phyloP scores from a whole-genome alignment of 805 yeast species.

The Cyberlindnera amylophila region DNA sequence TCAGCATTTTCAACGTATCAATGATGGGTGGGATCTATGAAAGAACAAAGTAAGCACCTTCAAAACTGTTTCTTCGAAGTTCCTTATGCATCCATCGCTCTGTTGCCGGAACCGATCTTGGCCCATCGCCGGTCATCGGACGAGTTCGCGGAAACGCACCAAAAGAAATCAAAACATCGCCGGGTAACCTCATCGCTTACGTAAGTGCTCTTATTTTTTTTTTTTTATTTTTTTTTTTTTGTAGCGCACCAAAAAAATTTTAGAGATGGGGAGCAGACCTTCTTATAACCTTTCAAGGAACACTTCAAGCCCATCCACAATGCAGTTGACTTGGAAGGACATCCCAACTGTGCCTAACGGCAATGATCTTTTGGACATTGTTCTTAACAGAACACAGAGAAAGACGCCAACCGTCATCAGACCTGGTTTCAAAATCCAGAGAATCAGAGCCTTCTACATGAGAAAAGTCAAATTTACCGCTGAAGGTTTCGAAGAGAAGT shows the following conservation, averaged over 20 bases:
- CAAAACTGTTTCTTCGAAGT: too few species aligned
- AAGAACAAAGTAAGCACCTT: too few species aligned
- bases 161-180: not conserved
- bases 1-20: too few species aligned
- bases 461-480: conserved; percentile 95
- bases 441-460: conserved; percentile 97
- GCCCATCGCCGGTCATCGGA: too few species aligned
- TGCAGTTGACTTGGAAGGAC: conserved; percentile 99
- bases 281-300: not conserved
- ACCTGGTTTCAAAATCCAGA: conserved; percentile 92
- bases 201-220: not conserved
- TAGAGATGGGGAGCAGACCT: too few species aligned
- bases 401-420: conserved; percentile 99
- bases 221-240: conserved; percentile 6
- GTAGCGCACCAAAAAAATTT: conserved; percentile 7
- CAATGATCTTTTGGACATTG: conserved; percentile 92
- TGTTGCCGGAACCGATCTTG: too few species aligned
- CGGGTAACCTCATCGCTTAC: conserved; percentile 19
- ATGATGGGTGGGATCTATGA: too few species aligned
- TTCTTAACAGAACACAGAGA: conserved; percentile 95
- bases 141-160: too few species aligned
- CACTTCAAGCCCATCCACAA: not conserved
- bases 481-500: conserved; percentile 93
- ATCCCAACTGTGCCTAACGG: conserved; percentile 92
- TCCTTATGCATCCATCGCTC: too few species aligned